Conservation (phyloP, 73 alveolate genomes). For the Blepharisma stoltei region DNA sequence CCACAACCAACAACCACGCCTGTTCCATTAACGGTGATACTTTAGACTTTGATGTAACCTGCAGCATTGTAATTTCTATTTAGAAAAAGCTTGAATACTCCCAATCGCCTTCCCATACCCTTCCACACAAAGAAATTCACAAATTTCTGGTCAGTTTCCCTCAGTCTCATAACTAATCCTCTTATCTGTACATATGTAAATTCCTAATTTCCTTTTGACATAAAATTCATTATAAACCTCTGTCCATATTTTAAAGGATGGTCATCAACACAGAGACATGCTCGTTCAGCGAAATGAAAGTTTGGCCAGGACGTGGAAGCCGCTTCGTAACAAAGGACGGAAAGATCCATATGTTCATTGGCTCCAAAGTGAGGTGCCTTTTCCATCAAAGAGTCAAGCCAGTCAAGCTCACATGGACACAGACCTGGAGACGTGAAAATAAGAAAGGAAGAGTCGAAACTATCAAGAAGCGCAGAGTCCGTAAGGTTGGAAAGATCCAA, state of each 20-base stretch:
- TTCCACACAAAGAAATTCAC: too few species aligned
- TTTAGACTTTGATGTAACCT: too few species aligned
- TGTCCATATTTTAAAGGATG: constrained; percentile 39
- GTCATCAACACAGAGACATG: constrained; percentile 91
- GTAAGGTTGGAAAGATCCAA: constrained; percentile 80
- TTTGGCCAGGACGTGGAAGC: constrained; percentile 93
- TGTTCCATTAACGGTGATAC: too few species aligned
- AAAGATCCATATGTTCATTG: constrained; percentile 77
- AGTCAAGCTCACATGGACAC: constrained; percentile 92
- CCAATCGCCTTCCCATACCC: too few species aligned
- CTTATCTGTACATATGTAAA: too few species aligned
- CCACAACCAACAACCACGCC: too few species aligned
- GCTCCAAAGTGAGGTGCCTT: constrained; percentile 68
- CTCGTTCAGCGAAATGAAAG: constrained; percentile 82
- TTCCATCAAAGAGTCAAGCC: constrained; percentile 76
- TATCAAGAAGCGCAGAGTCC: constrained; percentile 72
- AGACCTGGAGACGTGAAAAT: constrained; percentile 89
- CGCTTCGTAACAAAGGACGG: constrained; percentile 90
- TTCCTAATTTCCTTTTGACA: too few species aligned
- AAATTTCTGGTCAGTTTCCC: too few species aligned
- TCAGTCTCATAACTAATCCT: too few species aligned
- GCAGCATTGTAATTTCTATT: too few species aligned
- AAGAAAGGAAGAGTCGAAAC: constrained; percentile 79
- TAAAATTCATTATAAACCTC: too few species aligned
- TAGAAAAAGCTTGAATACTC: too few species aligned